Base-by-base conservation (phyloP, 768 basidiomycete species). In the Mycena belliarum region DNA sequence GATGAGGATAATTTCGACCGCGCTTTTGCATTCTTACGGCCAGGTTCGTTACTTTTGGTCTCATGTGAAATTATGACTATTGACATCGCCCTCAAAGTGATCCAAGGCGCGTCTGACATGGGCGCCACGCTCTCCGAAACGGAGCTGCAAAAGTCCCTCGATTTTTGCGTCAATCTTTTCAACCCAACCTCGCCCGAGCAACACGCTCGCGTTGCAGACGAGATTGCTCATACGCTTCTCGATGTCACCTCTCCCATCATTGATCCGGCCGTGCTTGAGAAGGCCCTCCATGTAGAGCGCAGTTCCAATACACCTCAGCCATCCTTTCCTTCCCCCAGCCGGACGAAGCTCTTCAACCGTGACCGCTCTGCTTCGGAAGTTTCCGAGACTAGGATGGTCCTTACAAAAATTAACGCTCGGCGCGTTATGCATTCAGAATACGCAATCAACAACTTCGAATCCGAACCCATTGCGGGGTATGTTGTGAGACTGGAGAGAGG, bases 101-200 rank as follows among this genome's bases (percentile, higher is more conserved):
- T 91, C 35, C 90, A 91, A 70, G 90, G 90, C 7, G 86, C 85
- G 42, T 85, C 85, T 0, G 90, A 92, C 59, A 84, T 91, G 80
- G 90, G 89, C 15, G 73, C 76, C 29, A 82, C 79, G 16, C 77
- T 91, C 32, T 89, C 87, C 3, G 89, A 89, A 70, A 77, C 74
- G 45, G 90, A 92, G 69, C 78, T 92, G 1, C 86, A 90, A 61
- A 84, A 78, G 55, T 87, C 90, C 18, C 77, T 92, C 23, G 87
- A 91, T 69, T 92, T 92, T 68, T 91, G 89, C 67, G 80, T 85
- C 46, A 82, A 85, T 60, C 77, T 90, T 15, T 90, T 89, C 75
- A 82, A 79, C 55, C 88, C 90, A 8, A 87, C 85, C 2, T 78
- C 82, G 10, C 85, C 84, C 11, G 86, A 85, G 64, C 76, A 82